A percentile compares a stretch with the other conserved stretches of the same genome.
These are phyloP conservation scores for Arbutus unedo DNA, from an alignment of 148 eudicot species.

Conservation along the genomic window DNA sequence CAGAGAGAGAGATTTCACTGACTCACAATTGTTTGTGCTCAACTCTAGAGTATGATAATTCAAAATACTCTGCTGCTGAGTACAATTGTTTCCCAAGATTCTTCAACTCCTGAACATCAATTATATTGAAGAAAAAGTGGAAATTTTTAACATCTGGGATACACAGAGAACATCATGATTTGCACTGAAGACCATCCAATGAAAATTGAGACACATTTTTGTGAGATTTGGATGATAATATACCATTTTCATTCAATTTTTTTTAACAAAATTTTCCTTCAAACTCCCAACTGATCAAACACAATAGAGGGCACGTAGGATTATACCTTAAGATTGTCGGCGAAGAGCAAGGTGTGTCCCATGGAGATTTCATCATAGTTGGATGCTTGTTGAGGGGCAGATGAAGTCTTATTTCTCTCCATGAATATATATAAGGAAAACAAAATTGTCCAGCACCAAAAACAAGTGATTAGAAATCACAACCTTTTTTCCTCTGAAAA, in stretches of 20 bases:
- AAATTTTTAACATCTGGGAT: not conserved
- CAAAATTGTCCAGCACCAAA: not conserved
- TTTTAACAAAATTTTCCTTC: no score
- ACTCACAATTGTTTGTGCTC: constrained; percentile 41
- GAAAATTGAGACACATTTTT: not conserved
- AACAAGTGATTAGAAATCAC: not conserved
- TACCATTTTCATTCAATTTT: not conserved
- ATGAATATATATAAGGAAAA: not conserved
- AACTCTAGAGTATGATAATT: constrained; percentile 31
- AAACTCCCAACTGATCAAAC: no score
- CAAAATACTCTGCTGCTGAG: constrained; percentile 53
- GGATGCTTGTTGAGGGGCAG: constrained; percentile 22
- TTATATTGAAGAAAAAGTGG: not conserved
- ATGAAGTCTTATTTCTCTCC: constrained; percentile 17
- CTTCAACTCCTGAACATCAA: constrained; percentile 39
- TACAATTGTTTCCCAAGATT: constrained; percentile 38
- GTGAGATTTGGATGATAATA: not conserved
- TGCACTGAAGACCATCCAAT: not conserved
- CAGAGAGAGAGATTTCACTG: not conserved
- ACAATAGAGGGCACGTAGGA: not conserved
- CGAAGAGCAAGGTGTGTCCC: constrained; percentile 30
- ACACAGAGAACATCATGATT: not conserved
- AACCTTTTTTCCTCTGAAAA: not conserved
- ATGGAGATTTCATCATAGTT: constrained; percentile 38
- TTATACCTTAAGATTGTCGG: constrained; percentile 42